Conservation (phyloP, 257 asterid genomes). For the Nicotiana attenuata region DNA sequence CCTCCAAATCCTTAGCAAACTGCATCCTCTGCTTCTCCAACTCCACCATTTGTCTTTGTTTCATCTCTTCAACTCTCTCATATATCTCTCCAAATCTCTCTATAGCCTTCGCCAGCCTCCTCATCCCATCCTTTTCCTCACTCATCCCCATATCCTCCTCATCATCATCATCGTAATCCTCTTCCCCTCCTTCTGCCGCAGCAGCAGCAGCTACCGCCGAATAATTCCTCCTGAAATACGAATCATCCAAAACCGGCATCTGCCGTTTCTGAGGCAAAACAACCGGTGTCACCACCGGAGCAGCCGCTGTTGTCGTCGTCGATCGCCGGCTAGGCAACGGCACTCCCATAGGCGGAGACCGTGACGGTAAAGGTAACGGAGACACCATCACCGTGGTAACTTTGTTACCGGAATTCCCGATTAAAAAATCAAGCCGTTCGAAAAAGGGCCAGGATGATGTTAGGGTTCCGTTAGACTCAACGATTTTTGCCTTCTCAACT, state of each 20-base stretch:
- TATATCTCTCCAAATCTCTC: conserved; percentile 70
- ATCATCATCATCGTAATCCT: conserved; percentile 24
- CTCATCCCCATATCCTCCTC: conserved; percentile 36
- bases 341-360: conserved; percentile 20
- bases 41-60: conserved; percentile 80
- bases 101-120: conserved; percentile 62
- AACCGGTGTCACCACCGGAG: conserved; percentile 36
- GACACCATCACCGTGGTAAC: conserved; percentile 11
- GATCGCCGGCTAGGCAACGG: conserved; percentile 26
- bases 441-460: conserved; percentile 67
- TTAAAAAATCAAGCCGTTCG: conserved; percentile 38
- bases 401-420: conserved; percentile 39
- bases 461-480: conserved; percentile 40
- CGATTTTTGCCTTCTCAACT: conserved; percentile 57
- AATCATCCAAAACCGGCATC: conserved; percentile 32
- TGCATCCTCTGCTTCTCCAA: conserved; percentile 88
- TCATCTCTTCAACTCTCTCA: conserved; percentile 73
- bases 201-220: conserved; percentile 64
- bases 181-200: conserved; percentile 39
- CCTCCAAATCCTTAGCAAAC: conserved; percentile 80
- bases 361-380: background rate
- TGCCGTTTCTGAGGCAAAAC: conserved; percentile 63
- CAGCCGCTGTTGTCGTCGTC: conserved; percentile 41
- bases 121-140: conserved; percentile 47
- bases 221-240: conserved; percentile 51